These are phyloP conservation scores for Xerocomus amazonicus DNA, from an alignment of 1,284 basidiomycete species.

Conservation along the genomic window DNA sequence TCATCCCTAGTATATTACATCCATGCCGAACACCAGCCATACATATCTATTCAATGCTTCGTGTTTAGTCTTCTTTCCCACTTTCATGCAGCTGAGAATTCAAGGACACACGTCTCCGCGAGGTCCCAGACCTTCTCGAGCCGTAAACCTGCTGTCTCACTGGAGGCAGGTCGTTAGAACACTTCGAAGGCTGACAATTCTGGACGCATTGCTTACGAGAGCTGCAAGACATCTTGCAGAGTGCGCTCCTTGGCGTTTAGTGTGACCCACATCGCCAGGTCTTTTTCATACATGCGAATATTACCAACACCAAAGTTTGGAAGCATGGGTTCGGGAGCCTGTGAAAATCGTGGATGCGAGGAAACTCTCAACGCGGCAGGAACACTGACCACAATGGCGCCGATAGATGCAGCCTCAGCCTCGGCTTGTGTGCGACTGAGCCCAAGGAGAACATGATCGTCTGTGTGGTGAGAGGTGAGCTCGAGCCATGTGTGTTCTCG, in stretches of 20 bases:
- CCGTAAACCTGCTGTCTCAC: slow-evolving; percentile 15
- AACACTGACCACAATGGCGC: slow-evolving; percentile 14
- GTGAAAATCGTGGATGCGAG: neutral
- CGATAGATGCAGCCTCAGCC: slow-evolving; percentile 13
- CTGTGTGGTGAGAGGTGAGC: slow-evolving; percentile 11
- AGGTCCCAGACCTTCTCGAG: slow-evolving; percentile 36
- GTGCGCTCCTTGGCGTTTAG: slow-evolving; percentile 35
- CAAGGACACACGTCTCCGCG: slow-evolving; percentile 29
- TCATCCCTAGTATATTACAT: too few species aligned
- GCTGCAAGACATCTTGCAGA: slow-evolving; percentile 25
- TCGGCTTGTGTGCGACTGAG: slow-evolving; percentile 17
- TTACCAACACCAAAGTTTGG: slow-evolving; percentile 36
- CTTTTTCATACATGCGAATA: slow-evolving; percentile 28
- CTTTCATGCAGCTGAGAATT: slow-evolving; percentile 24
- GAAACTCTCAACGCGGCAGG: neutral
- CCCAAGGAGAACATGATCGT: slow-evolving; percentile 23
- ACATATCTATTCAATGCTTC: too few species aligned
- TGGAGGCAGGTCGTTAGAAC: neutral
- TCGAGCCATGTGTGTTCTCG: neutral
- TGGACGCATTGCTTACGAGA: slow-evolving; percentile 25
- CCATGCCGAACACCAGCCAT: too few species aligned
- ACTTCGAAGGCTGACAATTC: neutral
- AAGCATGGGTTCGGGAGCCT: slow-evolving; percentile 36
- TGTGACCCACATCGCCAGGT: slow-evolving; percentile 31
- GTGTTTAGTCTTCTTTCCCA: too few species aligned